A percentile compares a stretch with the other conserved stretches of the same genome.
Evolutionary conservation across 1,139 yeast genomes (phyloP).

Genomic region (Hyphopichia pseudoburtonii): DNA sequence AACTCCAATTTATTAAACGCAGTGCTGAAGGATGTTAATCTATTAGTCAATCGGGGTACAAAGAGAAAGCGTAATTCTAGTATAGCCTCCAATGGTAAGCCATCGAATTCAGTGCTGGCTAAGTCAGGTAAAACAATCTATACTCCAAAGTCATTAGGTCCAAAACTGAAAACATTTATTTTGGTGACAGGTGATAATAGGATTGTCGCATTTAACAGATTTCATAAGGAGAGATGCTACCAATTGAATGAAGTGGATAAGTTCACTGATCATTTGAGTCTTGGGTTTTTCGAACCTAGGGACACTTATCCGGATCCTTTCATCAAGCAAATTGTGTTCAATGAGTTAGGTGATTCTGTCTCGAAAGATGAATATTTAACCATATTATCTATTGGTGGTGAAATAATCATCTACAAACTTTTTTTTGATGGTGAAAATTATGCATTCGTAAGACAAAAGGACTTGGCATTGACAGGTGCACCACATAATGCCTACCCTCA

Average conservation of each 20-base stretch:
- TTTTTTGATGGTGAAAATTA: constrained; percentile 52
- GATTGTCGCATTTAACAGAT: constrained; percentile 60
- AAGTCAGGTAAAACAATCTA: too few relatives aligned
- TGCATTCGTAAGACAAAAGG: constrained; percentile 49
- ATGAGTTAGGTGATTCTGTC: constrained; percentile 63
- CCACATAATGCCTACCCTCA: constrained; percentile 72
- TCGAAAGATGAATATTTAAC: constrained; percentile 59
- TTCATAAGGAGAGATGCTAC: constrained; percentile 65
- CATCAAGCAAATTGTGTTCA: constrained; percentile 67
- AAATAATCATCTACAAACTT: constrained; percentile 64
- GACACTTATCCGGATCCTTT: constrained; percentile 72
- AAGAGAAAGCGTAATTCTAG: constrained; percentile 26
- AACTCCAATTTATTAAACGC: constrained; percentile 42
- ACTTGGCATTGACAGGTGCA: constrained; percentile 61
- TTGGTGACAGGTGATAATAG: constrained; percentile 78
- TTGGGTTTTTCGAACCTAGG: constrained; percentile 58
- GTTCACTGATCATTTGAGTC: constrained; percentile 51
- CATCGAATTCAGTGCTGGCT: neutral
- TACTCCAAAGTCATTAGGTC: constrained; percentile 19
- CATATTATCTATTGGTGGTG: constrained; percentile 77
- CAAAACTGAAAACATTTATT: constrained; percentile 55
- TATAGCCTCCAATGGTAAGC: constrained; percentile 12
- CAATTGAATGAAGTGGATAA: constrained; percentile 63
- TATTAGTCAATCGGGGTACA: constrained; percentile 28
- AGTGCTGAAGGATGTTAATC: constrained; percentile 40